Evolutionary conservation across 257 asterid genomes (phyloP).

Genomic region (Solanum chiquidenum): DNA sequence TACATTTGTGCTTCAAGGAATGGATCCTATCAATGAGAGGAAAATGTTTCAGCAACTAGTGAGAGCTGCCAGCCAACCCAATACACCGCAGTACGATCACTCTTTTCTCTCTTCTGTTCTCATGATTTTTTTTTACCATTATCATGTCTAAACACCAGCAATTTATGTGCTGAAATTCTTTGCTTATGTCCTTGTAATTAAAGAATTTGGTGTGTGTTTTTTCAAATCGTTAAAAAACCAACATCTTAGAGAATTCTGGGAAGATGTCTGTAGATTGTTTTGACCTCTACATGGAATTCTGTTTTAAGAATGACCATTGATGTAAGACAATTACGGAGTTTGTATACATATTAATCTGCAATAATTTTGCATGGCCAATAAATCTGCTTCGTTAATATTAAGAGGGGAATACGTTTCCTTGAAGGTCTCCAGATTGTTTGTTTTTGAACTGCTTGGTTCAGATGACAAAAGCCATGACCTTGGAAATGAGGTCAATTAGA

Average conservation of each 20-base stretch:
- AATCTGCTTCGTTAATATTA: background rate
- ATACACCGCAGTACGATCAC: conserved; percentile 78
- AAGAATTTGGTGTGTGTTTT: background rate
- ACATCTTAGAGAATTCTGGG: background rate
- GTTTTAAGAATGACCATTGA: background rate
- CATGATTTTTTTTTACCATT: background rate
- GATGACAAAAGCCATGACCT: background rate
- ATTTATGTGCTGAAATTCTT: background rate
- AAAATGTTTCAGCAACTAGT: conserved; percentile 98
- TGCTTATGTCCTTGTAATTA: background rate
- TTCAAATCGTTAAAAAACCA: background rate
- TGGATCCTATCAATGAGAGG: conserved; percentile 97
- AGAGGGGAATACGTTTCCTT: background rate
- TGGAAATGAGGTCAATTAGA: background rate
- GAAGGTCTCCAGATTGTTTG: background rate
- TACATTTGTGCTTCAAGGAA: conserved; percentile 37
- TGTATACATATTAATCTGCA: background rate
- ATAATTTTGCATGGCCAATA: background rate
- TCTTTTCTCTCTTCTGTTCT: background rate
- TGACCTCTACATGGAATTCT: background rate
- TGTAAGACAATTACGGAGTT: background rate
- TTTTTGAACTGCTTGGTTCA: background rate
- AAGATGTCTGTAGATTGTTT: background rate
- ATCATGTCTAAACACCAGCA: background rate
- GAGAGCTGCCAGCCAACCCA: conserved; percentile 83